These are phyloP conservation scores for Penicillium desertorum DNA, from an alignment of 495 filamentous ascomycete species.

Conservation along the genomic window DNA sequence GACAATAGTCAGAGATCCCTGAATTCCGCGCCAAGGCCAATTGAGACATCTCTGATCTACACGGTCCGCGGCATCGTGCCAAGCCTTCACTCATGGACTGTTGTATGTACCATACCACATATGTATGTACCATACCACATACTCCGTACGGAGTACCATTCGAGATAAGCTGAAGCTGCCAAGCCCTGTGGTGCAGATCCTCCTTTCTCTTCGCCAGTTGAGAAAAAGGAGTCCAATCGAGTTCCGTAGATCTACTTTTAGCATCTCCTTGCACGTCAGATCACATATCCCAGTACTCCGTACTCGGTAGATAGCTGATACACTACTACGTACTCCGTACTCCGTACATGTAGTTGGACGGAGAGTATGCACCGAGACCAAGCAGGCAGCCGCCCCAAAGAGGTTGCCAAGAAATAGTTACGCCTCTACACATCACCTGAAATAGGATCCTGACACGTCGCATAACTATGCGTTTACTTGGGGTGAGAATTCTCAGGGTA, in stretches of 20 bases:
- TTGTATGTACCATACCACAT: no score
- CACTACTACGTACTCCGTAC: neutral
- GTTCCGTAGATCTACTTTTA: neutral
- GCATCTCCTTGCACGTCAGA: neutral
- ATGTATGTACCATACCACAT: no score
- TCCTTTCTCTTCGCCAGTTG: neutral
- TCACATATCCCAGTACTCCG: neutral
- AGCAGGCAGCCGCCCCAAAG: neutral
- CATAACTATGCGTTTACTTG: conserved; percentile 13
- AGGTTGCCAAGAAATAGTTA: neutral
- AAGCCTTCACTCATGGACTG: conserved; percentile 7
- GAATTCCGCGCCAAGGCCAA: conserved; percentile 13
- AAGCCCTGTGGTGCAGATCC: conserved; percentile 1
- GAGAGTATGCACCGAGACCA: neutral
- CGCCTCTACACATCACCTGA: neutral
- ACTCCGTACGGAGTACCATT: neutral
- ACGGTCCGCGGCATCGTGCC: conserved; percentile 8
- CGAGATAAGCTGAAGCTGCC: conserved; percentile 4
- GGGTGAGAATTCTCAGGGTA: conserved; percentile 15
- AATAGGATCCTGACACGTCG: conserved; percentile 7
- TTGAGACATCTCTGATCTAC: conserved; percentile 13
- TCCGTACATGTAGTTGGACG: neutral
- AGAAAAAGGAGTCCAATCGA: neutral
- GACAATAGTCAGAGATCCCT: conserved; percentile 12
- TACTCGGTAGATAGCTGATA: neutral